Evolutionary conservation across 2,329 filamentous ascomycete species (phyloP), one percentile per base, ranked within the genome.

Genomic region (Fusarium pilosicola): DNA sequence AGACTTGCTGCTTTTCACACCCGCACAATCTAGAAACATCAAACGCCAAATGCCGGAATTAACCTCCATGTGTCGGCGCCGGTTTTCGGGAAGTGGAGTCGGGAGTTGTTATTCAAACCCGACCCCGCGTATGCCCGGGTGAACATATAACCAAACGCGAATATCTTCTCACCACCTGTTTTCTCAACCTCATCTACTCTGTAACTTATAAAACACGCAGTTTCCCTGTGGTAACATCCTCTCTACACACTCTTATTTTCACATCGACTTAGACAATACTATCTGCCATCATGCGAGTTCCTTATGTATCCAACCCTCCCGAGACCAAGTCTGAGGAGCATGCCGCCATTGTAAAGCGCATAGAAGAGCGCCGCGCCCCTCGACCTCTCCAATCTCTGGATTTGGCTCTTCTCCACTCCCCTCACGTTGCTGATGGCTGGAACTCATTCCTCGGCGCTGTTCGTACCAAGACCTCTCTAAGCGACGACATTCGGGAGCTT

Each of bases 341-440:
- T 11, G 83, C 83, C 3, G 88, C 85, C 39, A 90, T 94, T 78
- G 88, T 93, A 73, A 76, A 84, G 56, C 91, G 91, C 76, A 90
- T 94, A 77, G 83, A 85, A 15, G 90, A 88, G 39, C 91, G 93
- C 22, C 91, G 93, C 30, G 83, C 85, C 5, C 92, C 93, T 1
- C 90, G 92, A 3, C 91, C 92, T 6, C 88, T 96, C 26, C 92
- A 94, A 68, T 83, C 91, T 0, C 88, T 96, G n/a, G 93, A 96
- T 80, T 88, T 94, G 5, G 86, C 93, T 5, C 88, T 96, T 3
- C 87, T 96, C 18, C 93, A 96, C 84, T 89, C 91, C 26, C 92
- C 93, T 3, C 84, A 90, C 24, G 88, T 96, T 4, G 93, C 93
- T 22, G 91, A 94, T 82, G 93, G 93, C 59, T 93, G 91, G 91